A percentile compares a stretch with the other conserved stretches of the same genome.
phyloP scores from a whole-genome alignment of 2,329 filamentous ascomycete species.

The Epicoccum nigrum region DNA sequence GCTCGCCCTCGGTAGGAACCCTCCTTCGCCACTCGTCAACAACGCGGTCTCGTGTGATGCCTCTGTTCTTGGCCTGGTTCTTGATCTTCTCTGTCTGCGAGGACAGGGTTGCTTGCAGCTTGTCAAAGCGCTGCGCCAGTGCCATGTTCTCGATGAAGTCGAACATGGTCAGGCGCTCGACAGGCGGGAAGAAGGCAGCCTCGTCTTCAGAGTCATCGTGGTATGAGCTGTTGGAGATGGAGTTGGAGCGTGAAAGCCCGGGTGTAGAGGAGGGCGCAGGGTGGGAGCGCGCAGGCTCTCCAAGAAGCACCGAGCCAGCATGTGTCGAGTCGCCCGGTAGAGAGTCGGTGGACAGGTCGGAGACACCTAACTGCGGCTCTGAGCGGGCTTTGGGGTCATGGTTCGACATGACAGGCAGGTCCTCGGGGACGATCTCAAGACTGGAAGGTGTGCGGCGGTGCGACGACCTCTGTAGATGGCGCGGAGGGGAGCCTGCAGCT shows the following conservation, averaged over 20 bases:
- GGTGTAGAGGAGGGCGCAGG: slow-evolving; percentile 57
- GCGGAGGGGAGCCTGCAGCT: slow-evolving; percentile 41
- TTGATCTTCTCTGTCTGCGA: slow-evolving; percentile 85
- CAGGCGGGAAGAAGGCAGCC: slow-evolving; percentile 69
- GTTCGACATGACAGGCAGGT: slow-evolving; percentile 38
- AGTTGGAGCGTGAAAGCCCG: slow-evolving; percentile 74
- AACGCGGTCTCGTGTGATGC: slow-evolving; percentile 84
- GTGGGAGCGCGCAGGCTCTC: slow-evolving; percentile 55
- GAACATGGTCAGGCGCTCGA: slow-evolving; percentile 89
- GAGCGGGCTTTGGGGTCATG: slow-evolving; percentile 36
- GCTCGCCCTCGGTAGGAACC: slow-evolving; percentile 86
- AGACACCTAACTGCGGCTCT: slow-evolving; percentile 39
- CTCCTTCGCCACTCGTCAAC: slow-evolving; percentile 91
- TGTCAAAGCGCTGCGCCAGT: slow-evolving; percentile 87
- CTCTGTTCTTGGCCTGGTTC: slow-evolving; percentile 78
- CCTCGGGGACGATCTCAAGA: slow-evolving; percentile 40
- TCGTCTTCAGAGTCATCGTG: slow-evolving; percentile 87
- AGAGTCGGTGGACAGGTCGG: slow-evolving; percentile 31
- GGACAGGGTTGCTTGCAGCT: slow-evolving; percentile 81
- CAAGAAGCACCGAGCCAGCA: slow-evolving; percentile 33
- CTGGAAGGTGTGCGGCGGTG: slow-evolving; percentile 41
- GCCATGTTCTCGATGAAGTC: slow-evolving; percentile 94
- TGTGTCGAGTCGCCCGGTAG: slow-evolving; percentile 36
- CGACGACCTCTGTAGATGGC: slow-evolving; percentile 25
- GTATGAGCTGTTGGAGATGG: slow-evolving; percentile 85